A percentile compares a stretch with the other conserved stretches of the same genome.
These are phyloP conservation scores for Aspergillus clavatus DNA, from an alignment of 2,329 filamentous ascomycete genomes.

Conservation along the genomic window DNA sequence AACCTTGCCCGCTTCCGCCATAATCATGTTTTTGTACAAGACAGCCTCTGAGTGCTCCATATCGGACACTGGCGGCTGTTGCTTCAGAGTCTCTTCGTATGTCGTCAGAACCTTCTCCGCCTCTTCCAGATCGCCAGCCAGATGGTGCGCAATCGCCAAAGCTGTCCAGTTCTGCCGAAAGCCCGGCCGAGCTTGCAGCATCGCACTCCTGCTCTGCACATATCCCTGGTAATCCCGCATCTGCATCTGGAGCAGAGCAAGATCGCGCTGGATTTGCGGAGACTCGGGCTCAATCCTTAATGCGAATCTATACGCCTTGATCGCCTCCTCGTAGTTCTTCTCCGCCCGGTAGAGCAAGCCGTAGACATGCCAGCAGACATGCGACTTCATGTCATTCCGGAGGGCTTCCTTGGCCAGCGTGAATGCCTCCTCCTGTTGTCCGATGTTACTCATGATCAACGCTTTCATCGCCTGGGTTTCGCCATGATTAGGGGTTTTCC, in stretches of 20 bases:
- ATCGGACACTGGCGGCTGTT: slow-evolving; percentile 68
- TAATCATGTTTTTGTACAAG: slow-evolving; percentile 92
- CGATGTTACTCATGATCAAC: slow-evolving; percentile 87
- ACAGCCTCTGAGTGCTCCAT: slow-evolving; percentile 90
- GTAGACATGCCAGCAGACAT: slow-evolving; percentile 99
- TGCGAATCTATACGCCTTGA: slow-evolving; percentile 98
- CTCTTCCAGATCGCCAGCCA: slow-evolving; percentile 76
- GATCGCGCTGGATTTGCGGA: slow-evolving; percentile 85
- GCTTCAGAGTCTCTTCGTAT: slow-evolving; percentile 90
- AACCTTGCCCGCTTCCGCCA: slow-evolving; percentile 80
- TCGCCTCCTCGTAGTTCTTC: slow-evolving; percentile 98
- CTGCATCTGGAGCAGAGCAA: slow-evolving; percentile 89
- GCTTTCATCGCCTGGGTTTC: slow-evolving; percentile 99
- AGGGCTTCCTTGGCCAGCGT: slow-evolving; percentile 85
- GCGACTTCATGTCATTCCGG: slow-evolving; percentile 96
- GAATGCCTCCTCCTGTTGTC: slow-evolving; percentile 92
- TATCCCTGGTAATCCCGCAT: slow-evolving; percentile 96
- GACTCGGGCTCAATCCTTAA: slow-evolving; percentile 91
- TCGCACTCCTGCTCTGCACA: slow-evolving; percentile 78
- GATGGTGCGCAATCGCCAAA: slow-evolving; percentile 87
- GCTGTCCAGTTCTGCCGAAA: slow-evolving; percentile 94
- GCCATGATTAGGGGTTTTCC: slow-evolving; percentile 91
- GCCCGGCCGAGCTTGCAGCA: slow-evolving; percentile 78
- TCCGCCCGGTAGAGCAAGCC: slow-evolving; percentile 85
- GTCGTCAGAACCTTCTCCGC: slow-evolving; percentile 88